Percentiles rank a stretch among this genome's conserved stretches.
These are phyloP conservation scores for Saccharomyces jurei DNA, from an alignment of 805 yeast species.

Conservation along the genomic window DNA sequence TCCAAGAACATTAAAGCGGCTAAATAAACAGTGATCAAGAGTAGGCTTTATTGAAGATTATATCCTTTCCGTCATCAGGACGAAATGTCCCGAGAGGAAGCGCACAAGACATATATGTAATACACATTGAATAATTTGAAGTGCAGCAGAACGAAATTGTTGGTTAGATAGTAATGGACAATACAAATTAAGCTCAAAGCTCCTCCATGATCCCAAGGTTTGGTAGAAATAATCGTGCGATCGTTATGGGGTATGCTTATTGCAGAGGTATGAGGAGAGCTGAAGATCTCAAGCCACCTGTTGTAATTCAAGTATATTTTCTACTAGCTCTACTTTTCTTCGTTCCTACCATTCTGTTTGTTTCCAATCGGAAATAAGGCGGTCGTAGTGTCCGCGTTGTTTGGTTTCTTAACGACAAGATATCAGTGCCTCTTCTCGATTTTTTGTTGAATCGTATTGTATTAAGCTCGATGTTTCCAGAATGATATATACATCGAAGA, in stretches of 20 bases:
- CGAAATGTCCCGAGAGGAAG: not conserved
- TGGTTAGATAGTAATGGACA: not conserved
- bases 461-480: not conserved
- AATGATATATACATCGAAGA: not conserved
- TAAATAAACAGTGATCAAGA: not conserved
- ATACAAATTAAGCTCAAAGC: no score
- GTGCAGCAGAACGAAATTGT: no score
- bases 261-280: no score
- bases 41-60: not conserved
- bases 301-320: no score
- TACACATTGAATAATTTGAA: not conserved
- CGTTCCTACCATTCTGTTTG: not conserved
- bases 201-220: no score
- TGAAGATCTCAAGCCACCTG: no score
- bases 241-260: not conserved
- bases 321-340: no score
- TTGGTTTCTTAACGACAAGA: not conserved
- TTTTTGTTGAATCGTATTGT: not conserved
- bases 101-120: not conserved
- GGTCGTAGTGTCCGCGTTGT: not conserved
- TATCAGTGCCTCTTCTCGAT: not conserved
- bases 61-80: not conserved
- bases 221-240: not conserved
- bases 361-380: not conserved
- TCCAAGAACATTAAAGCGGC: not conserved